Evolutionary conservation across 495 filamentous ascomycete genomes (phyloP).

Genomic region (Halenospora varia): DNA sequence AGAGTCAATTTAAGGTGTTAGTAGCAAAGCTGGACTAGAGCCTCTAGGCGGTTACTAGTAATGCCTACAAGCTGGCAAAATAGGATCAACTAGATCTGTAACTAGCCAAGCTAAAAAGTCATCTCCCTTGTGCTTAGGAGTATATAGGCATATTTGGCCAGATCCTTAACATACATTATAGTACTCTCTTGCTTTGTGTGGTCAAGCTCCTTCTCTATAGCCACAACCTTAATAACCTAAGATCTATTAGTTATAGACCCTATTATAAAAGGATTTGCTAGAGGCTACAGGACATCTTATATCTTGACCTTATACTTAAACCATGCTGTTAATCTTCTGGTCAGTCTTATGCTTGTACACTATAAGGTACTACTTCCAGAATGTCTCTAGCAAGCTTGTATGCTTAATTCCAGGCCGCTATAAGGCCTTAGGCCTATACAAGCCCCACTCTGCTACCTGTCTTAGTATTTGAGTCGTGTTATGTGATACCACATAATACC

Average conservation of each 20-base stretch:
- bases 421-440: too few species aligned
- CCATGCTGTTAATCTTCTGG: conserved; percentile 47
- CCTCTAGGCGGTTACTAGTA: conserved; percentile 29
- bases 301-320: conserved; percentile 15
- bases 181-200: conserved; percentile 23
- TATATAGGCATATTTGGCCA: conserved; percentile 28
- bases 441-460: too few species aligned
- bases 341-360: conserved; percentile 42
- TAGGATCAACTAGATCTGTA: conserved; percentile 31
- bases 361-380: conserved; percentile 36
- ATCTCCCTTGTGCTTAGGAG: conserved; percentile 32
- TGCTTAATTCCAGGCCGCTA: conserved; percentile 29
- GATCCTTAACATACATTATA: conserved; percentile 35
- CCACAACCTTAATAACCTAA: conserved; percentile 23
- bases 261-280: not conserved
- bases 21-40: conserved; percentile 30
- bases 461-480: too few species aligned
- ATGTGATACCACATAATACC: too few species aligned
- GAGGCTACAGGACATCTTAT: conserved; percentile 5
- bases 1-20: conserved; percentile 24
- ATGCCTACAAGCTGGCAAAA: too few species aligned
- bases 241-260: conserved; percentile 2
- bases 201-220: conserved; percentile 21
- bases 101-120: conserved; percentile 30
- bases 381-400: too few species aligned